Conservation (phyloP, 2,329 filamentous ascomycete genomes). For the Phialocephala subalpina region DNA sequence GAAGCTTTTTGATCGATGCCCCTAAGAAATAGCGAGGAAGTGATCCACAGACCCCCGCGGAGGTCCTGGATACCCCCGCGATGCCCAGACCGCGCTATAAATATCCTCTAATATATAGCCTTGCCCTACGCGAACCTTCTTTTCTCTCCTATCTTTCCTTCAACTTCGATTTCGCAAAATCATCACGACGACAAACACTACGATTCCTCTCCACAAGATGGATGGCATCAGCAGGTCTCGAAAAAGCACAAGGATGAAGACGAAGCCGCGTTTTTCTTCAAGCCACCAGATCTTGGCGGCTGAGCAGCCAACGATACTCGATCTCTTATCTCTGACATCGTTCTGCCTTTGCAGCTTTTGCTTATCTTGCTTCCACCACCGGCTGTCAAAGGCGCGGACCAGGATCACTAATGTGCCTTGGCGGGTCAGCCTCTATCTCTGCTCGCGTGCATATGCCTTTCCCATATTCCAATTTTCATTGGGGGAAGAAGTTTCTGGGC, state of each 20-base stretch:
- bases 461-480: not conserved
- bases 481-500: not conserved
- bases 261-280: not conserved
- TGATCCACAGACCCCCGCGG: constrained; percentile 2
- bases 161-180: not conserved
- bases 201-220: not conserved
- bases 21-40: not conserved
- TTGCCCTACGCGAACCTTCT: not conserved
- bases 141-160: not conserved
- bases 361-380: constrained; percentile 11
- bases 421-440: constrained; percentile 12
- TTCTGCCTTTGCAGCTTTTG: not conserved
- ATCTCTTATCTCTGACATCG: constrained; percentile 18
- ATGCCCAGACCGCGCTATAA: not conserved
- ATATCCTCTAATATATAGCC: not conserved
- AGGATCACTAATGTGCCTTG: not conserved
- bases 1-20: constrained; percentile 9
- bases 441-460: constrained; percentile 1
- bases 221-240: constrained; percentile 3
- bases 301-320: not conserved
- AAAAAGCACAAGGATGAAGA: constrained; percentile 1
- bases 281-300: constrained; percentile 22
- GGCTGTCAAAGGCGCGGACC: not conserved
- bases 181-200: not conserved
- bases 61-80: not conserved